A percentile compares a stretch with the other conserved stretches of the same genome.
Evolutionary conservation across 2,329 filamentous ascomycete species (phyloP).

Genomic region (Lachnellula willkommii): DNA sequence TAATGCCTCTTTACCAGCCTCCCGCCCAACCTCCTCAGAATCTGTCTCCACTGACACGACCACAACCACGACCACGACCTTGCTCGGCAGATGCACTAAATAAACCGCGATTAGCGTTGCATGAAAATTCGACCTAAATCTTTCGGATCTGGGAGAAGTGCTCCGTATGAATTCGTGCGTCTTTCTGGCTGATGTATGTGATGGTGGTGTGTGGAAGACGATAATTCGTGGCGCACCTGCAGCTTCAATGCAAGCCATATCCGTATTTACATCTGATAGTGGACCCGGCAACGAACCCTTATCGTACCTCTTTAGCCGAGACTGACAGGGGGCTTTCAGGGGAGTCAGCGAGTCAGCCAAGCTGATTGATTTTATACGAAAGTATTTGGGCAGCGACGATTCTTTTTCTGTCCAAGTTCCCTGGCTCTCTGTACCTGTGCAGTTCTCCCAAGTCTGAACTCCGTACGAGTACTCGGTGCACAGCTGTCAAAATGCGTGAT

Average conservation of each 20-base stretch:
- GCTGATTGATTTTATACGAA: neutral
- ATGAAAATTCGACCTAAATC: neutral
- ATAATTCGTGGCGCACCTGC: neutral
- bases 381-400: too few species aligned
- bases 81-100: neutral
- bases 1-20: constrained; percentile 1
- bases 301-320: neutral
- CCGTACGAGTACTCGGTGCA: neutral
- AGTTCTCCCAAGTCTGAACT: neutral
- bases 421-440: neutral
- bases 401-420: too few species aligned
- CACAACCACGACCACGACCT: neutral
- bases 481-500: neutral
- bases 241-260: neutral
- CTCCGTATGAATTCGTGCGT: neutral
- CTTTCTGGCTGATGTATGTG: neutral
- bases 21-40: constrained; percentile 2
- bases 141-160: neutral
- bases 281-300: neutral
- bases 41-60: neutral
- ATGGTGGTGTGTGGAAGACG: neutral
- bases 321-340: neutral
- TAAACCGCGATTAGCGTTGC: neutral
- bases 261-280: neutral
- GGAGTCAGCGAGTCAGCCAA: neutral